phyloP scores from a whole-genome alignment of 129 eudicot genomes.

The carrot (Daucus carota) region DH1_v3.0 NC_030387.2:1507501-1508000 shows the following conservation, averaged over 20 bases:
- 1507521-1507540: conserved; percentile 46
- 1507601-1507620: conserved; percentile 40
- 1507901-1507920: not conserved
- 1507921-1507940: not conserved
- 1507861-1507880: not conserved
- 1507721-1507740: conserved; percentile 75
- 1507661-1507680: conserved; percentile 92
- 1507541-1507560: conserved; percentile 51
- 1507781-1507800: conserved; percentile 67
- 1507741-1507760: conserved; percentile 83
- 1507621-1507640: conserved; percentile 52
- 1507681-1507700: conserved; percentile 93
- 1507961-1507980: not conserved
- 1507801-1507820: conserved; percentile 84
- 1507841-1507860: not conserved
- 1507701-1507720: conserved; percentile 91
- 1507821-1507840: conserved; percentile 84
- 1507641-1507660: conserved; percentile 82
- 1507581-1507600: conserved; percentile 62
- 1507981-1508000: not conserved
- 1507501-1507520: conserved; percentile 30
- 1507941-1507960: not conserved
- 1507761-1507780: conserved; percentile 83
- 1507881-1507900: not conserved
- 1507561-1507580: conserved; percentile 39